Evolutionary conservation across 768 basidiomycete species (phyloP).

Genomic region (Tricholoma flavovirens): DNA sequence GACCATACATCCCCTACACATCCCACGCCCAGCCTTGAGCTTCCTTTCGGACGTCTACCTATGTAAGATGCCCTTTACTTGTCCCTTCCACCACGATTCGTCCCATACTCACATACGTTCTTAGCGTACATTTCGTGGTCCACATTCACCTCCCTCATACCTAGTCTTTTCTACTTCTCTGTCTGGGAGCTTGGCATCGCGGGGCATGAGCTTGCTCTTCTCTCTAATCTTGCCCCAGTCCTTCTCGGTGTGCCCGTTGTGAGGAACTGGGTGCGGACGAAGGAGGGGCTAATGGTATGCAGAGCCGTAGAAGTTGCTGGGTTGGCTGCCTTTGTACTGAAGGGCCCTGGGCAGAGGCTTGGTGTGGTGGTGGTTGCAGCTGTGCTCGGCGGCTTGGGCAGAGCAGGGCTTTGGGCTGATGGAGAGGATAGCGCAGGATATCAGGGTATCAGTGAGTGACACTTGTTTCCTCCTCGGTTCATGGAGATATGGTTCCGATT

Average conservation of each 20-base stretch:
- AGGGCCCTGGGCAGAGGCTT: conserved; percentile 50
- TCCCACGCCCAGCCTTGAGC: conserved; percentile 13
- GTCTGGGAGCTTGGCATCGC: conserved; percentile 86
- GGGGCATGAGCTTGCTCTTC: conserved; percentile 72
- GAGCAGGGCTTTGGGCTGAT: conserved; percentile 37
- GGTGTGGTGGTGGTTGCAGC: conserved; percentile 48
- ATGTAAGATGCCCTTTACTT: conserved; percentile 34
- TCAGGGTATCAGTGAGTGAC: conserved; percentile 42
- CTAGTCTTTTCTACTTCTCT: conserved; percentile 86
- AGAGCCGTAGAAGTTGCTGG: conserved; percentile 32
- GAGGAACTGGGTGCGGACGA: conserved; percentile 40
- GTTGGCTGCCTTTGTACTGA: conserved; percentile 45
- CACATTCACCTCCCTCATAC: conserved; percentile 70
- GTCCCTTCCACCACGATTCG: neutral
- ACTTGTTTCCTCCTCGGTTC: neutral
- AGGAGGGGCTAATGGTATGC: conserved; percentile 27
- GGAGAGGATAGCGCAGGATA: conserved; percentile 31
- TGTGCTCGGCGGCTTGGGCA: conserved; percentile 42
- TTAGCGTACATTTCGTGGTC: conserved; percentile 81
- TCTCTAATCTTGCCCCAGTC: conserved; percentile 65
- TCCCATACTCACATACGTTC: neutral
- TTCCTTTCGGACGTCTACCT: conserved; percentile 47
- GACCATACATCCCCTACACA: neutral
- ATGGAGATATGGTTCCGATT: neutral
- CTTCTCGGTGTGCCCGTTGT: conserved; percentile 47